Base-by-base conservation (phyloP, 768 basidiomycete genomes). In the Auriscalpium vulgare region DNA sequence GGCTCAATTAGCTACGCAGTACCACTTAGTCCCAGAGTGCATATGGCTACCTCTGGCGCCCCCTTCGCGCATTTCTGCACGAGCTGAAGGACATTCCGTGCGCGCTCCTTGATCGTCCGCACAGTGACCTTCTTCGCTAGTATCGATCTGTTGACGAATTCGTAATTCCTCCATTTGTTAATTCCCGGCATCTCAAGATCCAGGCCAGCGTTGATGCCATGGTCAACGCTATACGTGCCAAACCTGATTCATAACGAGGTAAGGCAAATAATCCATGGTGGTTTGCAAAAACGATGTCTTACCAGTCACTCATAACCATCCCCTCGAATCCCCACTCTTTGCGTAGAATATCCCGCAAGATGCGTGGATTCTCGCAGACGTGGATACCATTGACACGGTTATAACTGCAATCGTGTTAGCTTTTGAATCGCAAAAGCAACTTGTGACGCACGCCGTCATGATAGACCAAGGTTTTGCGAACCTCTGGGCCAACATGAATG, bases 301-400 rank as follows among this genome's bases (percentile, higher is more conserved):
- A 87, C 89, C 90, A 93, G 66, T 91, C 90, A 56, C 85, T 87
- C 87, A 91, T 91, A 56, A 87, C 73, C 72, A 82, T 69, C 3
- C 85, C 85, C n/a, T 84, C 73, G 61, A 79, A 87, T 43, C 79
- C 77, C 88, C 89, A 91, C 64, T 91, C 89, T 14, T 78, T 77
- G 10, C 87, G 75, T 1, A 90, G 73, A 48, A 89, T 76, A 16
- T 84, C 76, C 17, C 74, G 72, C 14, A 92, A 66, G 23, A 92
- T 69, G 55, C 73, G 67, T 4, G 70, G 71, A 64, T 84, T 83
- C 70, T 92, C 88, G 1, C 83, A 83, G 14, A 74, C 80, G 60
- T 90, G 88, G 0, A 72, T 78, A 3, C 90, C 90, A 59, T 91
- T 91, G 45, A 91, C 78, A 54, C 85, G 84, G 67, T 88, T 88